Conservation (phyloP, 805 yeast species). For the Saccharomycopsis guyanensis region DNA sequence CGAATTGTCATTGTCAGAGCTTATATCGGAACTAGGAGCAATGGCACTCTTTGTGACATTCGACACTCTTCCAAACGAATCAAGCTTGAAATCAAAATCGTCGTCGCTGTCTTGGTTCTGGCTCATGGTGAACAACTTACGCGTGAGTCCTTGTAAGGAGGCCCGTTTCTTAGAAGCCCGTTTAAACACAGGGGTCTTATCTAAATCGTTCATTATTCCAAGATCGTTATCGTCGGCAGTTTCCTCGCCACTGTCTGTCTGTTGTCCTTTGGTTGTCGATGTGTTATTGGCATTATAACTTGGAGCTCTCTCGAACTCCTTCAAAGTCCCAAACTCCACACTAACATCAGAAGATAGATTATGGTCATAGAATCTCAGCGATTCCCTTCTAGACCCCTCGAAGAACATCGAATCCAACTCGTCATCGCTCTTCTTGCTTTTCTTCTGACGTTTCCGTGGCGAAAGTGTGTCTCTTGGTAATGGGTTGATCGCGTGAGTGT, state of each 20-base stretch:
- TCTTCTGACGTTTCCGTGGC: neutral
- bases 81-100: constrained; percentile 14
- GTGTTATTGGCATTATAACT: constrained; percentile 18
- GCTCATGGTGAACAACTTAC: neutral
- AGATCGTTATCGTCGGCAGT: constrained; percentile 3
- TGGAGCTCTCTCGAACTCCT: constrained; percentile 6
- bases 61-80: constrained; percentile 17
- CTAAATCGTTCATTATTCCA: constrained; percentile 15
- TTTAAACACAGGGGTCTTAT: constrained; percentile 17
- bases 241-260: constrained; percentile 6
- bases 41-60: neutral
- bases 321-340: neutral
- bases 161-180: neutral
- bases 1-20: neutral
- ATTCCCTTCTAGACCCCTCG: neutral
- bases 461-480: neutral
- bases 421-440: neutral
- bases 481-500: neutral
- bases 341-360: neutral
- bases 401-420: neutral
- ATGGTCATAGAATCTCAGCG: neutral
- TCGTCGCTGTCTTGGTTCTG: neutral
- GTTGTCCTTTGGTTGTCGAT: constrained; percentile 8
- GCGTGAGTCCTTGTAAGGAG: neutral
- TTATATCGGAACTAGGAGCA: neutral